Evolutionary conservation across 352 stramenopile species (phyloP).

Genomic region (Pythium dissimile): DNA sequence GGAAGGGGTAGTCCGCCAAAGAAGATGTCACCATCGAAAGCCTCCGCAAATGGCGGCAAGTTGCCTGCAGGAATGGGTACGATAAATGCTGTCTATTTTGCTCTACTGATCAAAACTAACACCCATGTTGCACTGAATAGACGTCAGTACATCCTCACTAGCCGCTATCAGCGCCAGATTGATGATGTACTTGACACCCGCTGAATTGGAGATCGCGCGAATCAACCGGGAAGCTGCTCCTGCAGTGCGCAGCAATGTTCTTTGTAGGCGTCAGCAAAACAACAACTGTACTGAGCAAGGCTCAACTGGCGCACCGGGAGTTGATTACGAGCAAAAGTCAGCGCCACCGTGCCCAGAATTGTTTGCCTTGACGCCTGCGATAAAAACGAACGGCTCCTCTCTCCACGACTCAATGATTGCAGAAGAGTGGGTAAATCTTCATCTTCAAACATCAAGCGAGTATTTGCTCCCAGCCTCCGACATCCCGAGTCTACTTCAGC

Average conservation of each 20-base stretch:
- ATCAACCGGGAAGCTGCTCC: slow-evolving; percentile 55
- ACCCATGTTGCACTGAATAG: neutral
- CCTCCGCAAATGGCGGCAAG: neutral
- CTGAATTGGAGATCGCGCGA: slow-evolving; percentile 66
- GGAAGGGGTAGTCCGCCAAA: neutral
- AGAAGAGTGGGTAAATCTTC: slow-evolving; percentile 79
- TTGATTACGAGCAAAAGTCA: neutral
- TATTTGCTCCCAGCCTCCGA: slow-evolving; percentile 54
- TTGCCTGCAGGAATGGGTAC: slow-evolving; percentile 12
- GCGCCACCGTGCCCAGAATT: neutral
- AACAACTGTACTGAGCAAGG: too few species aligned
- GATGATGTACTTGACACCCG: slow-evolving; percentile 43
- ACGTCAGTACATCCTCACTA: slow-evolving; percentile 26
- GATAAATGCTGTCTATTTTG: neutral
- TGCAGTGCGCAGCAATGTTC: too few species aligned
- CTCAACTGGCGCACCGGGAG: neutral
- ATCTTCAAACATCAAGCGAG: slow-evolving; percentile 48
- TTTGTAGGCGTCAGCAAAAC: too few species aligned
- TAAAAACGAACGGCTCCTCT: slow-evolving; percentile 23
- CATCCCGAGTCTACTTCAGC: slow-evolving; percentile 37
- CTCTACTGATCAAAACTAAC: neutral
- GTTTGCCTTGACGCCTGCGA: neutral
- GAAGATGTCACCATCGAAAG: slow-evolving; percentile 11
- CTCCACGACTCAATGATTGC: slow-evolving; percentile 67
- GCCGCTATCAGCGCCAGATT: slow-evolving; percentile 63